Evolutionary conservation across 2,329 filamentous ascomycete genomes (phyloP), one percentile per base, ranked within the genome.

Genomic region (Pseudogymnoascus sp.): DNA sequence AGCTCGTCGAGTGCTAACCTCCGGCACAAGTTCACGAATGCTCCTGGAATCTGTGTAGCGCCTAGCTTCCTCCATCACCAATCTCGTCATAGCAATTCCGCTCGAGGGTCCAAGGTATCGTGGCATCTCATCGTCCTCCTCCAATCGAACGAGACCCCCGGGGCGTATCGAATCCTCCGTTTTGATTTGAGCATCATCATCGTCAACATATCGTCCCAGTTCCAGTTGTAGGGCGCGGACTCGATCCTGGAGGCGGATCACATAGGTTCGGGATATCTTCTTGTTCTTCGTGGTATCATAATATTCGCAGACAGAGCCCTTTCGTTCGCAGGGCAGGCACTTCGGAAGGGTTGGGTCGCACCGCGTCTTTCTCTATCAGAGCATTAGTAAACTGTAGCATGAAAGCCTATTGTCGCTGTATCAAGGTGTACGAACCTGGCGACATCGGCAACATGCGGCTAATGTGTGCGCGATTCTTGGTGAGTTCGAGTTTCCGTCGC

Each of bases 31-130:
- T 69, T 97, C 92, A 64, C 91, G 92, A 73, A 97, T 97, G 68
- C 88, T 91, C 75, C 92, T 90, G 4, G 91, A 89, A 71, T 95
- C 89, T 25, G 92, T 96, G 71, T 93, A 96, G 66, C 92, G 88
- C 77, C 96, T 97, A 62, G 93, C 93, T 75, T 96, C 87, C 74
- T 97, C 93, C 89, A 99, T 97, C 9, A 99, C 88, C 68, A 97
- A 82, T 31, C 93, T 87, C 11, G 93, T 96, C 79, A 97, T 96
- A 72, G 92, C 91, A 70, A 97, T 96, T 65, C 93, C 95, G 74
- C 93, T 97, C 59, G 93, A 96, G 2, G 95, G 90, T 0, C 95
- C 95, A 2, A 99, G 80, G 73, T 95, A 97, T 66, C 93, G 90
- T 14, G 90, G 87, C 1, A 84, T 88, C 76, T 97, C 93, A 73